A percentile compares a stretch with the other conserved stretches of the same genome.
Evolutionary conservation across 148 eudicot species (phyloP).

Genomic region (Rhododendron griersonianum): DNA sequence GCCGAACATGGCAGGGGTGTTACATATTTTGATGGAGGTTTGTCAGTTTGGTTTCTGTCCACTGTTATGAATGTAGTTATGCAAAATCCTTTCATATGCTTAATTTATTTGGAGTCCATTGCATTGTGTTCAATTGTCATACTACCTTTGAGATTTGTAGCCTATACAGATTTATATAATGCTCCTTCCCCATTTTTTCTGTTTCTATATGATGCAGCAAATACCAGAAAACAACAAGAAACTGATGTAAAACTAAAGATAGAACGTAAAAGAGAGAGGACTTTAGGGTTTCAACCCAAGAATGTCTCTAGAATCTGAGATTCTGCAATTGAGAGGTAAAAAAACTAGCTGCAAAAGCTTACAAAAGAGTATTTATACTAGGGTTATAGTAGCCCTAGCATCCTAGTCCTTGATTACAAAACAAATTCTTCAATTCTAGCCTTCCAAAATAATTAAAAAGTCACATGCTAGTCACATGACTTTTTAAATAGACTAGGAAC

Average conservation of each 20-base stretch:
- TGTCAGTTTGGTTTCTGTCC: background rate
- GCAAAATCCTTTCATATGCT: background rate
- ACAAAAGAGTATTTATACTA: background rate
- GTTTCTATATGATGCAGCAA: background rate
- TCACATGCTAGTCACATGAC: background rate
- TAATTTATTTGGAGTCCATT: background rate
- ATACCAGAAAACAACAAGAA: too few relatives aligned
- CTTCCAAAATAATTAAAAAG: background rate
- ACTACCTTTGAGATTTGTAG: background rate
- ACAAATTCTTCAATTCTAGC: background rate
- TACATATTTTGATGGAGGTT: background rate
- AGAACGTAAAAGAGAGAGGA: too few relatives aligned
- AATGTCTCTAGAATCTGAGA: too few relatives aligned
- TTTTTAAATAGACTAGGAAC: background rate
- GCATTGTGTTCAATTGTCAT: background rate
- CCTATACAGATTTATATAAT: background rate
- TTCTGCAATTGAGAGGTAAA: too few relatives aligned
- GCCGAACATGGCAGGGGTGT: background rate
- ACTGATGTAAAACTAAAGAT: too few relatives aligned
- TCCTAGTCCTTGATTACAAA: background rate
- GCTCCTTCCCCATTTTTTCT: background rate
- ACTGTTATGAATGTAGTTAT: background rate
- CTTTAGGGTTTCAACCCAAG: too few relatives aligned
- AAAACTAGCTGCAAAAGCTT: too few relatives aligned
- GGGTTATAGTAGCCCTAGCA: background rate